Evolutionary conservation across 768 basidiomycete species (phyloP).

Genomic region (Mycena metata): DNA sequence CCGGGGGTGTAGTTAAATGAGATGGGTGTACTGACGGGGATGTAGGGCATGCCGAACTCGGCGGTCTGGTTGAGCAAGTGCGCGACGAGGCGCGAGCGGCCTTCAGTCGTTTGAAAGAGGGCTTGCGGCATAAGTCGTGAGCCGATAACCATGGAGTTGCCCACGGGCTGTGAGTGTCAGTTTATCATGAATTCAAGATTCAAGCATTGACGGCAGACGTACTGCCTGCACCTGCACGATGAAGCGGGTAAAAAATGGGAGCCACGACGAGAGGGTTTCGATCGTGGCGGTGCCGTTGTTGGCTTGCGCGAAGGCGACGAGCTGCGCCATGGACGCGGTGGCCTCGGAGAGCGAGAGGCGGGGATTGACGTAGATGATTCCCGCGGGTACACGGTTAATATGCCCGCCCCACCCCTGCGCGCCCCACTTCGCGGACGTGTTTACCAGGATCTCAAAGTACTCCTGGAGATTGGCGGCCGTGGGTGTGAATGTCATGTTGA

Average conservation of each 20-base stretch:
- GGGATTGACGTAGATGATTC: constrained; percentile 27
- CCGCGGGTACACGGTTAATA: constrained; percentile 9
- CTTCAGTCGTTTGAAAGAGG: constrained; percentile 40
- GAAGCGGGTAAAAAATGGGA: constrained; percentile 1
- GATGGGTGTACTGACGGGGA: constrained; percentile 29
- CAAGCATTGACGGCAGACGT: not conserved
- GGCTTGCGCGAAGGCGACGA: constrained; percentile 6
- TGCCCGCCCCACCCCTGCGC: constrained; percentile 32
- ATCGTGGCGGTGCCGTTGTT: constrained; percentile 13
- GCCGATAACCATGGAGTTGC: constrained; percentile 28
- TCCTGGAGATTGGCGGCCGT: constrained; percentile 6
- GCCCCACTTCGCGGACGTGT: constrained; percentile 20
- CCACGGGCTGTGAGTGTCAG: constrained; percentile 9
- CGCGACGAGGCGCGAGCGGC: constrained; percentile 34
- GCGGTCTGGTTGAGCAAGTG: constrained; percentile 32
- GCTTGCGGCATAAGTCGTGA: constrained; percentile 46
- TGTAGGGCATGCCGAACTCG: constrained; percentile 26
- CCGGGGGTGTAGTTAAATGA: constrained; percentile 26
- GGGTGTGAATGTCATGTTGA: constrained; percentile 22
- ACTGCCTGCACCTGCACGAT: constrained; percentile 12
- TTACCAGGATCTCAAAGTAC: constrained; percentile 21
- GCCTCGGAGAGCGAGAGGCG: constrained; percentile 17
- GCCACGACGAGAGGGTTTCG: constrained; percentile 18
- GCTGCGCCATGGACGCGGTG: constrained; percentile 8
- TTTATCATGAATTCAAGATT: no score